A percentile compares a stretch with the other conserved stretches of the same genome.
Conservation (phyloP, 768 basidiomycete genomes). For the Saitozyma sp. region DNA sequence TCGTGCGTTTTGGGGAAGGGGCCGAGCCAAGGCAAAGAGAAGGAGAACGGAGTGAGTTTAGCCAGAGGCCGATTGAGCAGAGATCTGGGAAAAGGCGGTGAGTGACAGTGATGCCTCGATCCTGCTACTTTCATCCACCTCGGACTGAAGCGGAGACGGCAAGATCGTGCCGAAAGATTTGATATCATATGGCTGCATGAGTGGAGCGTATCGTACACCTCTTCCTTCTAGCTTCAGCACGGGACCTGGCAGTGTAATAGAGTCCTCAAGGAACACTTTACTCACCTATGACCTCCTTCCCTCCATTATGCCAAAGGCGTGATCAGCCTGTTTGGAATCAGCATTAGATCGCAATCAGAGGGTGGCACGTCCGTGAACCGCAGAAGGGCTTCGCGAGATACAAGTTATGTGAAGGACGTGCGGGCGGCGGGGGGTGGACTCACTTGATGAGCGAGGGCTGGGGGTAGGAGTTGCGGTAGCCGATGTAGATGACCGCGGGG, state of each 20-base stretch:
- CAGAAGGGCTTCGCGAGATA: background rate
- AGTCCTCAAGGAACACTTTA: background rate
- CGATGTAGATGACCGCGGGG: slow-evolving; percentile 92
- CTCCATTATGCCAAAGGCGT: slow-evolving; percentile 77
- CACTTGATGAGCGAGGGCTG: slow-evolving; percentile 95
- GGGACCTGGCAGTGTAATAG: background rate
- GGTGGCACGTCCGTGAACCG: background rate
- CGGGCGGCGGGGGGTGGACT: slow-evolving; percentile 50
- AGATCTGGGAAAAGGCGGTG: background rate
- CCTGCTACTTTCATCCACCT: too few relatives aligned
- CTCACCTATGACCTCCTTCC: background rate
- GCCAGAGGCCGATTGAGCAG: background rate
- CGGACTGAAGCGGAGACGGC: too few relatives aligned
- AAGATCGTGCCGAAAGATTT: too few relatives aligned
- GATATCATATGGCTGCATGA: too few relatives aligned
- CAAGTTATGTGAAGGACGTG: background rate
- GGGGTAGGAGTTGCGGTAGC: slow-evolving; percentile 87
- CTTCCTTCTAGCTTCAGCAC: too few relatives aligned
- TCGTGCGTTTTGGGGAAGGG: background rate
- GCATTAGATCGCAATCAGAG: too few relatives aligned
- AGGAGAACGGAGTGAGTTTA: too few relatives aligned
- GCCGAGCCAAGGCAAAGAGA: background rate
- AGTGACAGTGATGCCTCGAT: background rate
- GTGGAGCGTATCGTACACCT: too few relatives aligned
- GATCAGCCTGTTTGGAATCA: slow-evolving; percentile 65